Evolutionary conservation across 495 filamentous ascomycete genomes (phyloP), one percentile per base, ranked within the genome.

Genomic region (Hyaloscypha finlandica): DNA sequence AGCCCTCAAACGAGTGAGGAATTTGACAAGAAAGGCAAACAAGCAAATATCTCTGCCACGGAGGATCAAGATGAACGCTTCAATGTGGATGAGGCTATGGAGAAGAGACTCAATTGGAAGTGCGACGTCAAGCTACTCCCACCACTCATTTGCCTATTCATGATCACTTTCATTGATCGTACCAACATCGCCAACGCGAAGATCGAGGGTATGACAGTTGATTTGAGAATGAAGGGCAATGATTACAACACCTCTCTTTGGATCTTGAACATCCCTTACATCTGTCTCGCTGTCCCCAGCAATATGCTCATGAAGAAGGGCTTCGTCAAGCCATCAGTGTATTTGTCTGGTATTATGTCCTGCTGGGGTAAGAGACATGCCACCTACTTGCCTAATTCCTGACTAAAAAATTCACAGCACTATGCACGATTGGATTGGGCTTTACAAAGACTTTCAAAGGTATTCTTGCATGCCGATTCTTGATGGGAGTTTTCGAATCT

Each of bases 311-410:
- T 97, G 33, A 96, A 94, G 77, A 87, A 85, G 67, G 35, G 35
- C 8, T 37, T 37, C 3, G 80, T 96, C 68, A 88, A 85, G 66
- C 93, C 94, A 3, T 86, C 88, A 67, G 79, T 94, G 48, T 97
- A 93, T 93, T 72, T 94, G 52, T 85, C 88, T 1, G 58, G 81
- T 54, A 94, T 92, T 74, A 95, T 94, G 88, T 85, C 93, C 70
- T 73, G 82, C 19, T 97, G 56, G 64, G 14, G 67, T 14, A 20
- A 12, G 35, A 37, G 35, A 37, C 35, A 37, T 37, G 1, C 35
- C 12, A 37, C 1, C 12, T 8, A 37, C 8, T 6, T 6, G 35
- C 12, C 12, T 37, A 12, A 37, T 37, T 37, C 6, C 3, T 8
- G 35, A 37, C 35, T 37, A 12, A 37, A 37, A 37, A 8, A 6